A percentile compares a stretch with the other conserved stretches of the same genome.
These are phyloP conservation scores for Protomyces inundatus DNA, from an alignment of 1,139 yeast genomes.

Conservation along the genomic window DNA sequence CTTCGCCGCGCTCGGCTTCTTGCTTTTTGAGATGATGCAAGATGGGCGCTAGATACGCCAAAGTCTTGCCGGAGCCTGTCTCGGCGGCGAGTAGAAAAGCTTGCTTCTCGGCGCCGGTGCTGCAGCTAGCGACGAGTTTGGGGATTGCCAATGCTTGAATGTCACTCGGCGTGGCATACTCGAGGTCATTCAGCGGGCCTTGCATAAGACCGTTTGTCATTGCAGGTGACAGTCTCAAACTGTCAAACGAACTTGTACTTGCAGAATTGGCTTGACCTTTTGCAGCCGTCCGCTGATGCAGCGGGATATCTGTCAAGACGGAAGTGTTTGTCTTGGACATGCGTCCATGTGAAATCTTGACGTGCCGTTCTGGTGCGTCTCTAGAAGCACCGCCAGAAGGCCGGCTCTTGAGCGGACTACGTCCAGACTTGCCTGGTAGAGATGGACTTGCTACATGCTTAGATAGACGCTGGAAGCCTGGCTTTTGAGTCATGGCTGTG, in stretches of 20 bases:
- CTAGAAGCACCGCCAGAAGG: neutral
- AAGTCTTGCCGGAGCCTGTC: constrained; percentile 93
- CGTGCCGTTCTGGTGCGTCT: neutral
- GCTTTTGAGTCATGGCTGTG: neutral
- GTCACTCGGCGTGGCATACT: constrained; percentile 51
- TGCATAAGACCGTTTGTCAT: constrained; percentile 59
- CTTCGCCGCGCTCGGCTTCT: constrained; percentile 33
- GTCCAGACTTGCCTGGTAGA: neutral
- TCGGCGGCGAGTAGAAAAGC: constrained; percentile 86
- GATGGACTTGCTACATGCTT: neutral
- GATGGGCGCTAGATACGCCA: constrained; percentile 79
- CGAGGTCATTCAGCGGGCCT: constrained; percentile 45
- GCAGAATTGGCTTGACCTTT: constrained; percentile 12
- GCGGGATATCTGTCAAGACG: constrained; percentile 2
- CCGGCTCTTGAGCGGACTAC: neutral
- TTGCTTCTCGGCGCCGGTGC: constrained; percentile 37
- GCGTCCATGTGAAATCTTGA: constrained; percentile 2
- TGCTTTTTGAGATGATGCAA: constrained; percentile 54
- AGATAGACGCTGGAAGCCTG: neutral
- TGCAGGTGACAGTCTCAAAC: constrained; percentile 60
- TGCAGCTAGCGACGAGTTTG: constrained; percentile 41
- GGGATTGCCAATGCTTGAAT: constrained; percentile 59
- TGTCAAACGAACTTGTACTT: constrained; percentile 45
- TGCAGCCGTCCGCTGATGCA: constrained; percentile 11
- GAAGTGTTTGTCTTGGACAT: constrained; percentile 21